Percentiles rank a stretch among this genome's conserved stretches.
Evolutionary conservation across 1,284 basidiomycete species (phyloP).

Genomic region (Leucoagaricus sp.): DNA sequence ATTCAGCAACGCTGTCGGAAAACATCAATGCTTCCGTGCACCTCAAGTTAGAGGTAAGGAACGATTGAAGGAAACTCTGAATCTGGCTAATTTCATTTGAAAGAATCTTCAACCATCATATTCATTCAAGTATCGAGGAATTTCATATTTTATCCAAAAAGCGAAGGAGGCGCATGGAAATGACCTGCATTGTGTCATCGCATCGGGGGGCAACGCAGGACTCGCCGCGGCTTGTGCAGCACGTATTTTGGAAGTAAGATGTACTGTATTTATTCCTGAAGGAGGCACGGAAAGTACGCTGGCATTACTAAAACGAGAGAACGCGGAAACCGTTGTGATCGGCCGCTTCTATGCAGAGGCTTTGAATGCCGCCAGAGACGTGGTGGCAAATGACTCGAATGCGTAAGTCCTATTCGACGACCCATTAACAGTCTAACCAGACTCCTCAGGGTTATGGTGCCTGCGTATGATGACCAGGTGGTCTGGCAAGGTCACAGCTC

Average conservation of each 20-base stretch:
- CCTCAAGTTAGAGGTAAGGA: conserved; percentile 63
- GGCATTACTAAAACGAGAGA: conserved; percentile 49
- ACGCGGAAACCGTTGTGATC: conserved; percentile 53
- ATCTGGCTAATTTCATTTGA: neutral
- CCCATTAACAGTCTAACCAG: neutral
- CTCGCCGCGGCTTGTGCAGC: conserved; percentile 68
- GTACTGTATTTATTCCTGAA: conserved; percentile 67
- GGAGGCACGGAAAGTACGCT: conserved; percentile 50
- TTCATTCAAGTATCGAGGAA: conserved; percentile 76
- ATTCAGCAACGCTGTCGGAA: conserved; percentile 56
- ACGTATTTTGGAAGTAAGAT: conserved; percentile 50
- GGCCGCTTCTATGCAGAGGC: conserved; percentile 63
- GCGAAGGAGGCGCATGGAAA: conserved; percentile 51
- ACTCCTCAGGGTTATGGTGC: conserved; percentile 55
- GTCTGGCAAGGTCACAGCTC: conserved; percentile 76
- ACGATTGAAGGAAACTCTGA: neutral
- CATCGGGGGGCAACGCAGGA: conserved; percentile 76
- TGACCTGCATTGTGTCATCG: conserved; percentile 59
- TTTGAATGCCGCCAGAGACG: conserved; percentile 45
- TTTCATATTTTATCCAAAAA: conserved; percentile 60
- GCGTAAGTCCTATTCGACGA: conserved; percentile 44
- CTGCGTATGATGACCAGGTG: conserved; percentile 66
- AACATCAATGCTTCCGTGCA: conserved; percentile 54
- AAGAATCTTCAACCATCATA: conserved; percentile 72
- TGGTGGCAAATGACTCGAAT: conserved; percentile 43